Evolutionary conservation across 2,329 filamentous ascomycete species (phyloP).

Genomic region (Thielaviopsis ethacetica): DNA sequence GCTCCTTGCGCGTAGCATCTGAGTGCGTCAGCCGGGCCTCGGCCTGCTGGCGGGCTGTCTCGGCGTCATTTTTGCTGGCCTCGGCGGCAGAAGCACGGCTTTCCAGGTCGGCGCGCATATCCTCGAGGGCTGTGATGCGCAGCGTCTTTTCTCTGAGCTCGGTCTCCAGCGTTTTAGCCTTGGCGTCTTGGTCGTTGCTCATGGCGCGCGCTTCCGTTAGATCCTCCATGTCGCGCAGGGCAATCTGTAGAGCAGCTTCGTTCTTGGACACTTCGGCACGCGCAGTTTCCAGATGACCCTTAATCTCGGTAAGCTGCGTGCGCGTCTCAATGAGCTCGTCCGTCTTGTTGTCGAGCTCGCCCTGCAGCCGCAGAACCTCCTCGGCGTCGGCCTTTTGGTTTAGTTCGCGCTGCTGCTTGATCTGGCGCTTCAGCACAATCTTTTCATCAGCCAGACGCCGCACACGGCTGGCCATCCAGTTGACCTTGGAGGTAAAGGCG

Average conservation of each 20-base stretch:
- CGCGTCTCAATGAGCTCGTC: constrained; percentile 12
- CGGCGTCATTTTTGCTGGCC: constrained; percentile 6
- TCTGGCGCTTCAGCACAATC: constrained; percentile 72
- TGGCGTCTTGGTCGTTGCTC: constrained; percentile 11
- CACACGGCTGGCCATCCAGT: constrained; percentile 62
- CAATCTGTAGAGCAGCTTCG: constrained; percentile 17
- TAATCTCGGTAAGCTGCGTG: constrained; percentile 11
- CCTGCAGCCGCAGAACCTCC: constrained; percentile 30
- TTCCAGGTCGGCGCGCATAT: constrained; percentile 13
- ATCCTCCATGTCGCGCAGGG: constrained; percentile 12
- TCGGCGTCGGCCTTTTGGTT: constrained; percentile 72
- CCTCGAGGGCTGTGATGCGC: constrained; percentile 24
- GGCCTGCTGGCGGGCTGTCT: constrained; percentile 12
- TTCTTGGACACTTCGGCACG: constrained; percentile 14
- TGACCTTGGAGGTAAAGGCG: constrained; percentile 64
- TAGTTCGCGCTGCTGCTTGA: constrained; percentile 86
- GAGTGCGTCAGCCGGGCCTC: constrained; percentile 9
- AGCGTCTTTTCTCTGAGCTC: constrained; percentile 25
- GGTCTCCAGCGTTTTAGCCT: constrained; percentile 21
- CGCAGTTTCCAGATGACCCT: constrained; percentile 11
- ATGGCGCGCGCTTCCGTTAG: constrained; percentile 14
- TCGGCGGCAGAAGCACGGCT: constrained; percentile 9
- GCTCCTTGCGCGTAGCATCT: constrained; percentile 10
- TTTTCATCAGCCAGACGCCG: constrained; percentile 74
- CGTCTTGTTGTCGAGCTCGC: constrained; percentile 12